phyloP scores from a whole-genome alignment of 164 flowering plant species.

The Magnolia sinica region DNA sequence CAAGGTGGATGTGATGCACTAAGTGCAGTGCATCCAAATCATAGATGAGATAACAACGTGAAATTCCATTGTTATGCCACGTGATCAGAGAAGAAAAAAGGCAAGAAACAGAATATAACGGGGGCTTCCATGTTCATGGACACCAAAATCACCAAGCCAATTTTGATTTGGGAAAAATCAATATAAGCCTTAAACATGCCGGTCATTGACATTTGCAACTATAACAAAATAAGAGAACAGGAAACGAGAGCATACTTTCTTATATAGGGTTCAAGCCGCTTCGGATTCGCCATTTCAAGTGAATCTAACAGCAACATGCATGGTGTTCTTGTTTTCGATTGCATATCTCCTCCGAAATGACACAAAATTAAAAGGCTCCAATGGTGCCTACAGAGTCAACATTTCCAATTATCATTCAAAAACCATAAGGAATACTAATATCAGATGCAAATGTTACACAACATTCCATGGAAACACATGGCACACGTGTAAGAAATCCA shows the following conservation, averaged over 20 bases:
- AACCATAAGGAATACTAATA: neutral
- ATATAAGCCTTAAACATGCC: no score
- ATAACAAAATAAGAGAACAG: conserved; percentile 1
- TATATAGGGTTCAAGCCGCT: conserved; percentile 59
- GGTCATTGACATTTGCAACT: neutral
- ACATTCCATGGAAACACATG: neutral
- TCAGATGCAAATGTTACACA: neutral
- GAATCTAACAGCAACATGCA: conserved; percentile 82
- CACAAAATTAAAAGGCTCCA: conserved; percentile 78
- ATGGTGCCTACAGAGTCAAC: conserved; percentile 41
- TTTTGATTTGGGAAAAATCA: neutral
- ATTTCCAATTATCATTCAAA: conserved; percentile 1
- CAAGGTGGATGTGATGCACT: no score
- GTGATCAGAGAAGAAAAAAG: no score
- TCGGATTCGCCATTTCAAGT: conserved; percentile 46
- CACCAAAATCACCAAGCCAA: neutral
- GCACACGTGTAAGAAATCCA: neutral
- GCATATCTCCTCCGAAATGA: conserved; percentile 49
- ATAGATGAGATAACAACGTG: neutral
- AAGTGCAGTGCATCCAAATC: neutral
- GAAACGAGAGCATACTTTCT: conserved; percentile 41
- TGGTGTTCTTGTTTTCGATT: conserved; percentile 40
- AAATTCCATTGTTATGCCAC: neutral
- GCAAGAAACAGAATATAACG: no score
- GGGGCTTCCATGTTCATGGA: neutral